These are phyloP conservation scores for Phaeomoniella chlamydospora DNA, from an alignment of 2,329 filamentous ascomycete genomes.

Conservation along the genomic window DNA sequence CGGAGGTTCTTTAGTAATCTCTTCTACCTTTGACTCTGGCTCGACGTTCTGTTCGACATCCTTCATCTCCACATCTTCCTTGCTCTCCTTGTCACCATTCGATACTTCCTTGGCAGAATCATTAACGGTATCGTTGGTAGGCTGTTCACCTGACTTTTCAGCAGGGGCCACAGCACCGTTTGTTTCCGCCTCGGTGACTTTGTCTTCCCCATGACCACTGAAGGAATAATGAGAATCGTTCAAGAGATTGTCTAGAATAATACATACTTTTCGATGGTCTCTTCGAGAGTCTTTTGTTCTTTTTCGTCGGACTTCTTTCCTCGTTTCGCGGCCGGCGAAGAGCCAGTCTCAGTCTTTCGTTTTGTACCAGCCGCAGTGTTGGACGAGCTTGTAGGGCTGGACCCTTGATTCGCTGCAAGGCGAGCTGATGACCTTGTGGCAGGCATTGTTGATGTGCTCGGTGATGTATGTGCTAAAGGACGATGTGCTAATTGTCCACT, in stretches of 20 bases:
- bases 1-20: constrained; percentile 7
- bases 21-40: constrained; percentile 16
- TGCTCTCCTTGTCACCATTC: constrained; percentile 4
- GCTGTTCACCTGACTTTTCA: constrained; percentile 7
- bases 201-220: background rate
- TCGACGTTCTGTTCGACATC: no score
- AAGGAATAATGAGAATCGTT: background rate
- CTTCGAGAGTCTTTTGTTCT: constrained; percentile 15
- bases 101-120: constrained; percentile 9
- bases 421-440: background rate
- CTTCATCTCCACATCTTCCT: constrained; percentile 7
- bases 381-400: background rate
- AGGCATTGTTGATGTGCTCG: background rate
- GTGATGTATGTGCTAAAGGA: no score
- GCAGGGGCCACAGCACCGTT: no score
- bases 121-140: constrained; percentile 7
- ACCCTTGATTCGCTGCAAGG: background rate
- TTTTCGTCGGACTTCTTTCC: constrained; percentile 17
- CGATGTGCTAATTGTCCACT: no score
- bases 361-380: constrained; percentile 17
- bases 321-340: constrained; percentile 17
- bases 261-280: constrained; percentile 10
- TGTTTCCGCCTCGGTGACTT: no score
- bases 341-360: constrained; percentile 18
- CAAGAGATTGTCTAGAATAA: background rate